Conservation (phyloP, 2,329 filamentous ascomycete species). For the Epichloe hybrida region DNA sequence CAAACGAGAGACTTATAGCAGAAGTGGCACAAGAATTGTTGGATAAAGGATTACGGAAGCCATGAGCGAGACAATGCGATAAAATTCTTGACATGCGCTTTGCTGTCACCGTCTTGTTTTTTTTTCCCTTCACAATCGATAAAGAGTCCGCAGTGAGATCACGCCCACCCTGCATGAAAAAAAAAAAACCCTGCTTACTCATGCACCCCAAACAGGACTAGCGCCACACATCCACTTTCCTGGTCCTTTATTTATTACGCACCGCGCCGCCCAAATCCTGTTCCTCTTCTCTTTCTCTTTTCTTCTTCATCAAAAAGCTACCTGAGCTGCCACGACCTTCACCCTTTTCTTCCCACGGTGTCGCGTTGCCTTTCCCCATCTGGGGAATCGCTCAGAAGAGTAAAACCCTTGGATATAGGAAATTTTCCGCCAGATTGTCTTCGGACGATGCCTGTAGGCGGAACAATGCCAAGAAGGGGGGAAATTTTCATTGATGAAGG, state of each 20-base stretch:
- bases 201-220: conserved; percentile 9
- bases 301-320: conserved; percentile 49
- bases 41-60: conserved; percentile 32
- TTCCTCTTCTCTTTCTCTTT: conserved; percentile 23
- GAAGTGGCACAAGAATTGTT: conserved; percentile 41
- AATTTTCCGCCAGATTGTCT: conserved; percentile 34
- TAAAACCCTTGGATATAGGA: conserved; percentile 48
- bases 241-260: conserved; percentile 14
- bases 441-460: conserved; percentile 29
- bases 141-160: not conserved
- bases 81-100: too few relatives aligned
- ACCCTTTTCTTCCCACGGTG: conserved; percentile 41
- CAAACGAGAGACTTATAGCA: conserved; percentile 40
- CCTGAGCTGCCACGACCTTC: conserved; percentile 51
- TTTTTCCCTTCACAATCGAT: not conserved
- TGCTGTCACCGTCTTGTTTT: too few relatives aligned
- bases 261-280: conserved; percentile 15
- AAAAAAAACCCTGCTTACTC: not conserved
- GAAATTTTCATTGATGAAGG: conserved; percentile 22
- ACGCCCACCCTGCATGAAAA: not conserved
- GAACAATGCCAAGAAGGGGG: conserved; percentile 47
- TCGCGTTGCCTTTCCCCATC: conserved; percentile 44
- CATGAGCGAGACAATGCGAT: conserved; percentile 6
- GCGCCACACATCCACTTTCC: conserved; percentile 5
- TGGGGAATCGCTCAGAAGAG: conserved; percentile 43